Percentiles rank a stretch among this genome's conserved stretches.
phyloP scores from a whole-genome alignment of 2,329 filamentous ascomycete genomes.

The Metarhizium rileyi region DNA sequence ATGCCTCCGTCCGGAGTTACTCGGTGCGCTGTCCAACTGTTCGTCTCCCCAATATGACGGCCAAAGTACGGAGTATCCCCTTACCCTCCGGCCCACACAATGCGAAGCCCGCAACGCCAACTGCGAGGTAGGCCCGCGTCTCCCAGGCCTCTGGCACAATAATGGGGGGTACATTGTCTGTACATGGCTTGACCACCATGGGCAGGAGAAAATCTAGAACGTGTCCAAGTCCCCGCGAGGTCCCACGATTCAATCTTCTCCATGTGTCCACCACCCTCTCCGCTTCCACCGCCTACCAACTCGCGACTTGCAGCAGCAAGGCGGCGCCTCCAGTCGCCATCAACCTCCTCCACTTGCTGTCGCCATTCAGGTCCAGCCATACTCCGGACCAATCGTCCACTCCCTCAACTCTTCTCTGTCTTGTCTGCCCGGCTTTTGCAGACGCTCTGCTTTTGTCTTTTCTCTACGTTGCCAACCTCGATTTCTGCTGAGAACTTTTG shows the following conservation, averaged over 20 bases:
- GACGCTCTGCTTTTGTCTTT: not conserved
- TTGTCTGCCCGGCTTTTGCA: not conserved
- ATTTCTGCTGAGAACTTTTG: not conserved
- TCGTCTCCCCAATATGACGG: not conserved
- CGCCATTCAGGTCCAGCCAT: constrained; percentile 1
- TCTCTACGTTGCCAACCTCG: not conserved
- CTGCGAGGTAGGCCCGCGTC: too few relatives aligned
- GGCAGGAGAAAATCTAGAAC: not conserved
- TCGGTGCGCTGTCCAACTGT: too few relatives aligned
- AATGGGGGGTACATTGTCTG: not conserved
- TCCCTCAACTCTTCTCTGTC: not conserved
- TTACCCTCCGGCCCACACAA: constrained; percentile 2
- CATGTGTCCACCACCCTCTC: too few relatives aligned
- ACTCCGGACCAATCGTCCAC: not conserved
- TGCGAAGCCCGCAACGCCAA: constrained; percentile 2
- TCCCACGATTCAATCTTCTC: too few relatives aligned
- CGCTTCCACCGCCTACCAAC: not conserved
- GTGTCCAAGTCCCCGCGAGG: too few relatives aligned
- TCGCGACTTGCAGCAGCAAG: not conserved
- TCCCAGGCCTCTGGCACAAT: too few relatives aligned
- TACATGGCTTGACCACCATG: not conserved
- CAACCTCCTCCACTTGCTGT: not conserved
- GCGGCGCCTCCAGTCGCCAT: not conserved
- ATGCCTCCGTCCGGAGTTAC: too few relatives aligned
- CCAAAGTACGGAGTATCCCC: not conserved